Percentiles rank a stretch among this genome's conserved stretches.
Evolutionary conservation across 176 grass and related monocot genomes (phyloP).

Genomic region (Triticum monococcum): DNA sequence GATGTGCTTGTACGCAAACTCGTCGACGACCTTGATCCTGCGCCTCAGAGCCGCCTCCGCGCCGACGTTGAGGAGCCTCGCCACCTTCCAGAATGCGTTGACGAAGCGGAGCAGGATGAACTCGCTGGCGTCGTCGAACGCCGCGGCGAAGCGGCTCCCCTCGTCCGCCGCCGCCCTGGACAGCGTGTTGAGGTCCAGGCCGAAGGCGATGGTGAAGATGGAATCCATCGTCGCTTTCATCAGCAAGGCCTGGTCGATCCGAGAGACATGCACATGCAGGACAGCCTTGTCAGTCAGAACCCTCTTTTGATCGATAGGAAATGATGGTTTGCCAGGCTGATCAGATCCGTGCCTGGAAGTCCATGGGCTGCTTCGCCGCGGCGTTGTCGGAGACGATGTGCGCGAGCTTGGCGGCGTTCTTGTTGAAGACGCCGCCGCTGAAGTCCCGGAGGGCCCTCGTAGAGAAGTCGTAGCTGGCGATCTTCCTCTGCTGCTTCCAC

Average conservation of each 20-base stretch:
- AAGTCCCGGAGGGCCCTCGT: slow-evolving; percentile 52
- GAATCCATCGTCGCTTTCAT: slow-evolving; percentile 68
- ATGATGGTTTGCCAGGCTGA: neutral
- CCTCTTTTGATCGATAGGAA: neutral
- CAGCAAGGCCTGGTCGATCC: slow-evolving; percentile 33
- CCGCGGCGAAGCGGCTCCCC: slow-evolving; percentile 51
- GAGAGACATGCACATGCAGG: neutral
- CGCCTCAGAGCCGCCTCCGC: slow-evolving; percentile 33
- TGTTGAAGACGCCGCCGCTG: slow-evolving; percentile 51
- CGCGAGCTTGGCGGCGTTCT: slow-evolving; percentile 50
- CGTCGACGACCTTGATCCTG: slow-evolving; percentile 46
- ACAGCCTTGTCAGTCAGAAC: neutral
- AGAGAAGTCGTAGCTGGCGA: slow-evolving; percentile 68
- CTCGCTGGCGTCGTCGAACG: slow-evolving; percentile 71
- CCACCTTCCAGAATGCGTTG: slow-evolving; percentile 55
- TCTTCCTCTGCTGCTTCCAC: slow-evolving; percentile 64
- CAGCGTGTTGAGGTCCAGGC: slow-evolving; percentile 46
- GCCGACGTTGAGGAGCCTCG: slow-evolving; percentile 46
- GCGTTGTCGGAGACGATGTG: slow-evolving; percentile 16
- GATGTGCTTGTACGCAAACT: slow-evolving; percentile 53
- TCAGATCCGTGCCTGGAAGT: slow-evolving; percentile 39
- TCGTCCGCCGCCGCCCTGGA: neutral
- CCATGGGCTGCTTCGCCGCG: neutral
- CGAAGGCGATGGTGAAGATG: slow-evolving; percentile 59
- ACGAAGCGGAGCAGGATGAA: slow-evolving; percentile 51